A percentile compares a stretch with the other conserved stretches of the same genome.
phyloP scores from a whole-genome alignment of 441 rosid genomes.

The Daphne laureola region DNA sequence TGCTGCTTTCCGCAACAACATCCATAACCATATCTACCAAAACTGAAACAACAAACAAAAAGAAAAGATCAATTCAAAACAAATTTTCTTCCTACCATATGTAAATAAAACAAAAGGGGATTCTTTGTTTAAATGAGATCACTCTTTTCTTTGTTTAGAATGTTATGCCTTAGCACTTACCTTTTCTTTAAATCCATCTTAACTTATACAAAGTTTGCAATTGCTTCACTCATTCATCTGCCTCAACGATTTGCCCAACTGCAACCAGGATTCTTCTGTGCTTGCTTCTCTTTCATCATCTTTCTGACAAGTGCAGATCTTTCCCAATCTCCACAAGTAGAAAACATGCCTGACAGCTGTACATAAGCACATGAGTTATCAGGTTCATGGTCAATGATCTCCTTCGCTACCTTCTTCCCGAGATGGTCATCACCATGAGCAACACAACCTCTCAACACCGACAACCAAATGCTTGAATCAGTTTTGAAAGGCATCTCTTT shows the following conservation, averaged over 20 bases:
- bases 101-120: too few relatives aligned
- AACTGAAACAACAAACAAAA: too few relatives aligned
- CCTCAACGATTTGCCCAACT: constrained; percentile 50
- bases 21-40: too few relatives aligned
- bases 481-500: constrained; percentile 48
- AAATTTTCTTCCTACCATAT: too few relatives aligned
- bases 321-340: constrained; percentile 74
- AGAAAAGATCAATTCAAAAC: too few relatives aligned
- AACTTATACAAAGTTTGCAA: too few relatives aligned
- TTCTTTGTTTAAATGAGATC: too few relatives aligned
- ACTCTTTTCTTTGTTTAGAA: too few relatives aligned
- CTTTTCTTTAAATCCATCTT: too few relatives aligned
- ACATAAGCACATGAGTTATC: constrained; percentile 61
- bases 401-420: constrained; percentile 55
- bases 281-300: constrained; percentile 43
- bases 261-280: constrained; percentile 50
- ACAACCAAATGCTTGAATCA: constrained; percentile 67
- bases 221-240: background rate
- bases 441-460: constrained; percentile 69
- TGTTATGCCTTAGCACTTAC: too few relatives aligned
- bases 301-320: constrained; percentile 49
- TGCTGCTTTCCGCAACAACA: too few relatives aligned
- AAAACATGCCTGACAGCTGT: constrained; percentile 53
- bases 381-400: constrained; percentile 73
- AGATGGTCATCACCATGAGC: constrained; percentile 50